Base-by-base conservation (phyloP, 108 stramenopile genomes). In the Aurantiochytrium sp. region DNA sequence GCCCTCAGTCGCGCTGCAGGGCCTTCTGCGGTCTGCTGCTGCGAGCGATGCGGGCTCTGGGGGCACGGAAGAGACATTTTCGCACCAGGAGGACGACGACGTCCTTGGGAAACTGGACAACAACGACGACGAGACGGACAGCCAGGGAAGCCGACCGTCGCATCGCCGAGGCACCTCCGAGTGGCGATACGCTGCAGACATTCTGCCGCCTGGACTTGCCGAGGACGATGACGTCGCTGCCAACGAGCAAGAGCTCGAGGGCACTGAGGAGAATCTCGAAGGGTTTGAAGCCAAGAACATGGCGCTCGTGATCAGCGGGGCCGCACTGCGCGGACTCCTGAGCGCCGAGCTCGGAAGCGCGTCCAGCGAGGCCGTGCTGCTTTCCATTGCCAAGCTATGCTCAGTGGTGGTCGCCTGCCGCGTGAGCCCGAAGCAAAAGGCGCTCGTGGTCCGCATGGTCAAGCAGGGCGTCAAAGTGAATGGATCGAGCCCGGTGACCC, bases 351-450 rank as follows among this genome's bases (percentile, higher is more conserved):
- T 48, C 32, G 94, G 93, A 27, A 94, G 96, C 88, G 89, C 89
- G 24, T 89, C 91, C 5, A 89, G 96, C 48, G 95, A 96, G 90
- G 95, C 95, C 55, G 88, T 96, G 55, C 92, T 98, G n/a, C 96
- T 97, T 90, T 89, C 93, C 22, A 92, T 98, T 34, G 95, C 96
- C 19, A 95, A 95, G 85, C 91, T 90, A 31, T 97, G 95, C 65
- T 90, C 93, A 19, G 94, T 96, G 39, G 97, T 98, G 4, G 96
- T 98, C 87, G 97, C 97, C 41, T 98, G 97, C 65, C 94, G 96
- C 54, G 96, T 97, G 12, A 96, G 95, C 85, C 97, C 97, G 21
- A 92, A 92, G 54, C 96, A 98, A 90, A 98, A 98, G 88, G 96
- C 96, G 0, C 92, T 95, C 4, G 87, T 98, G 4, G 95, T 98